Evolutionary conservation across 2,329 filamentous ascomycete genomes (phyloP).

Genomic region (Xylaria multiplex): DNA sequence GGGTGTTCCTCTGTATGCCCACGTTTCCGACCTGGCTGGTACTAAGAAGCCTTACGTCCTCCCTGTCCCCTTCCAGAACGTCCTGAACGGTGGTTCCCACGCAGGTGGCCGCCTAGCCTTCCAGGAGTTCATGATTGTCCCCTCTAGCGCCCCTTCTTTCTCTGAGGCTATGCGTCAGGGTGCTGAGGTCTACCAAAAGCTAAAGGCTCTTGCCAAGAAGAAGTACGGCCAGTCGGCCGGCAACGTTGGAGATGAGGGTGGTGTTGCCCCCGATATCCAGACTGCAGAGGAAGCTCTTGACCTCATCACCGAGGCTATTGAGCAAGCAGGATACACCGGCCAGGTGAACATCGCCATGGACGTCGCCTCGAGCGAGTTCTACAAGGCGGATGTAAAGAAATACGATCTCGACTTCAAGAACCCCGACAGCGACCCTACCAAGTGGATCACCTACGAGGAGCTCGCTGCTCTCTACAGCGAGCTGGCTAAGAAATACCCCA

Average conservation of each 20-base stretch:
- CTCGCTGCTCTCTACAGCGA: conserved; percentile 91
- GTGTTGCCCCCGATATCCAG: conserved; percentile 99
- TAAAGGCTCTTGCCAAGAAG: conserved; percentile 98
- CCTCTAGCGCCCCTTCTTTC: conserved; percentile 87
- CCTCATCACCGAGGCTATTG: conserved; percentile 93
- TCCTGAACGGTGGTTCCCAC: conserved; percentile 92
- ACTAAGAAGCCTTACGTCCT: conserved; percentile 94
- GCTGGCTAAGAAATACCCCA: conserved; percentile 94
- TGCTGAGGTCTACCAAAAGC: conserved; percentile 96
- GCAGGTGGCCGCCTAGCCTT: conserved; percentile 95
- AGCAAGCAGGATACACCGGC: conserved; percentile 94
- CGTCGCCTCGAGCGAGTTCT: conserved; percentile 99
- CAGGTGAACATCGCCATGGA: conserved; percentile 99
- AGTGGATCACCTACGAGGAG: conserved; percentile 99
- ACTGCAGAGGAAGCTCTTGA: conserved; percentile 95
- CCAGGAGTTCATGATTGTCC: conserved; percentile 97
- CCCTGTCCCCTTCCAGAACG: conserved; percentile 93
- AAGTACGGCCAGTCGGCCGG: conserved; percentile 98
- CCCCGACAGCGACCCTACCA: conserved; percentile 91
- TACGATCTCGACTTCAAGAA: conserved; percentile 99
- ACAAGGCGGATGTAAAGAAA: conserved; percentile 97
- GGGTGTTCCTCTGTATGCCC: conserved; percentile 85
- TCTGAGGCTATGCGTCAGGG: conserved; percentile 96
- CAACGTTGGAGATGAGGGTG: conserved; percentile 99
- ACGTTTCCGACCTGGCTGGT: conserved; percentile 86